Evolutionary conservation across 371 early-diverging fungal genomes (phyloP), one percentile per base, ranked within the genome.

Genomic region (Chytridium lagenaria): DNA sequence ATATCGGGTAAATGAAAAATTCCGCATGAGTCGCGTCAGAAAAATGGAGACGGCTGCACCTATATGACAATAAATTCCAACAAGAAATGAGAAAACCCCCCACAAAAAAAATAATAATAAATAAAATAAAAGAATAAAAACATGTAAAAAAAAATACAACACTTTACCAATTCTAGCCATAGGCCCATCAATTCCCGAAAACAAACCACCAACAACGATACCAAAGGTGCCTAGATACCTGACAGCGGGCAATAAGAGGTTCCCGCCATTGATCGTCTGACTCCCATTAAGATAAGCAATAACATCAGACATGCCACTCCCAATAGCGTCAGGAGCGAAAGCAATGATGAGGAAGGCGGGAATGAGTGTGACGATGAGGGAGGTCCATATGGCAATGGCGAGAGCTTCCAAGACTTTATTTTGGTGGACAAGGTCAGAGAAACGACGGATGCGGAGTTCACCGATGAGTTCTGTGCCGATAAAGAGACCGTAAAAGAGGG

Each of bases 281-380:
- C 73, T 63, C 15, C 82, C 82, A 59, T 82, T 82, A 36, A 82
- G 63, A 52, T 73, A 78, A 10, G 78, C 70, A 51, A 82, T 77
- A 26, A 82, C 77, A 19, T 79, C 76, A n/a, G 80, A 59, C 80
- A 82, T 82, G 31, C 82, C 82, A 1, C 74, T 73, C 5, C 82
- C 82, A n/a, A 74, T 69, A 1, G 78, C 76, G n/a, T 36, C 55
- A 2, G 79, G 82, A 74, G 73, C 77, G 34, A 74, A 61, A 36
- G 65, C 49, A 34, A 77, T 59, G 49, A 77, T 67, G 22, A 77
- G 52, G n/a, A 64, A n/a, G n/a, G 80, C 36, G 0, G 80, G 76
- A 33, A 73, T 44, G 2, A 82, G 23, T 49, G 76, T 68, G 36
- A 65, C 66, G 2, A 72, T 40, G 2, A 82, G 39, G 12, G 71